Conservation (phyloP, 208 protist genomes). For the Crithidia mellificae region DNA sequence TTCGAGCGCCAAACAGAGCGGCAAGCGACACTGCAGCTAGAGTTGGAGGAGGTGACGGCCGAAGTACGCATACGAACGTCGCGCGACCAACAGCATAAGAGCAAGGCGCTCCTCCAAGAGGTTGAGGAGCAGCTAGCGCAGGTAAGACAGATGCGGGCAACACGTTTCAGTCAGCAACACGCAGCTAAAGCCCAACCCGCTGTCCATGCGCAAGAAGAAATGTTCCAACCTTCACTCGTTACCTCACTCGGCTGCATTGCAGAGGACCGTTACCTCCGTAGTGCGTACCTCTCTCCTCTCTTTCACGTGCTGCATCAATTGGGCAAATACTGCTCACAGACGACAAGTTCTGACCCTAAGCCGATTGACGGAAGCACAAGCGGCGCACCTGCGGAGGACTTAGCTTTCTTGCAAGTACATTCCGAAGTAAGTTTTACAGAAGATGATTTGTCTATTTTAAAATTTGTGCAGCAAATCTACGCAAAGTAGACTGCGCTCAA, state of each 20-base stretch:
- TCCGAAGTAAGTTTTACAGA: no score
- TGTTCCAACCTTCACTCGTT: not conserved
- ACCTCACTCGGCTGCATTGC: not conserved
- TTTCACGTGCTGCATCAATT: not conserved
- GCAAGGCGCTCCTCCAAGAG: not conserved
- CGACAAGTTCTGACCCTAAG: no score
- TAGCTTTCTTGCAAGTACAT: no score
- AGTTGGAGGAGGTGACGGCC: conserved; percentile 6
- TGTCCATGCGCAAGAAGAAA: not conserved
- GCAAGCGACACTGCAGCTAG: conserved; percentile 15
- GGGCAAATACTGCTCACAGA: not conserved
- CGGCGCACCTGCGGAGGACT: no score
- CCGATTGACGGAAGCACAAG: no score
- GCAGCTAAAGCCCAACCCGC: not conserved
- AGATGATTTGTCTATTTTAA: not conserved
- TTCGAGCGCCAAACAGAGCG: conserved; percentile 7
- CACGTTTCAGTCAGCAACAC: no score
- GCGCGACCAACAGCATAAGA: no score
- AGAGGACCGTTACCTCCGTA: not conserved
- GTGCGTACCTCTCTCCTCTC: not conserved
- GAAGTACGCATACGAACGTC: not conserved
- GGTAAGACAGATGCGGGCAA: not conserved
- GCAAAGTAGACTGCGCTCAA: no score
- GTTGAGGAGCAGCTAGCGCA: not conserved
- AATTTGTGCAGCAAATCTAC: not conserved